Evolutionary conservation across 2,329 filamentous ascomycete genomes (phyloP), one percentile per base, ranked within the genome.

Genomic region (Metarhizium humberi): DNA sequence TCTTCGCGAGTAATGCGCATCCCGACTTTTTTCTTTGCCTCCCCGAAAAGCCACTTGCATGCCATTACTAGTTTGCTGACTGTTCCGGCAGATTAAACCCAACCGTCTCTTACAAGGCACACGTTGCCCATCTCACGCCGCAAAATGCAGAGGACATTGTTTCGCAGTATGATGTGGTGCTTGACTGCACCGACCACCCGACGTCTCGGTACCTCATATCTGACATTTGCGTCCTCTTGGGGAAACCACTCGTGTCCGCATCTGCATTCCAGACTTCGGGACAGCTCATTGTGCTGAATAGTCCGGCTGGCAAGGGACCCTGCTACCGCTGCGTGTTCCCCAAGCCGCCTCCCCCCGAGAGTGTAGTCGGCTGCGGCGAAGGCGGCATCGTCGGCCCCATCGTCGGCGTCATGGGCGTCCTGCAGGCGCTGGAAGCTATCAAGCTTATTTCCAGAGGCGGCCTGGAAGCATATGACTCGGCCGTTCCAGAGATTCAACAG

Each of bases 261-360:
- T 95, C 92, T 0, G 92, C 94, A 0, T 79, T 97, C 29, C 85
- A 90, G 18, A 90, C 87, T 0, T 92, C 96, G 56, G 94, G 94
- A 2, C 92, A 97, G 71, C 78, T 97, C 3, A 88, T 95, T 62
- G 81, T 95, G 0, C 78, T 97, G 52, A 96, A 97, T 70, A 84
- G 86, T 57, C 92, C 92, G 2, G 82, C 90, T 1, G 86, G 87
- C 0, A 56, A 57, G 6, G 88, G 91, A 0, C 92, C 92, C 0
- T 99, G 94, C 70, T 99, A 99, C 71, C 81, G 94, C 46, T 99
- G 94, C 66, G 81, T 97, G 13, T 99, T 96, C 63, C 92, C 91
- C 0, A 86, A 80, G 42, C 92, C 94, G 0, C 92, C 94, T 0
- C 91, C 92, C 0, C 82, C 89, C 0, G 88, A 88, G 46, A 90